Evolutionary conservation across 495 filamentous ascomycete genomes (phyloP).

Genomic region (Astrothelium subdiscretum): DNA sequence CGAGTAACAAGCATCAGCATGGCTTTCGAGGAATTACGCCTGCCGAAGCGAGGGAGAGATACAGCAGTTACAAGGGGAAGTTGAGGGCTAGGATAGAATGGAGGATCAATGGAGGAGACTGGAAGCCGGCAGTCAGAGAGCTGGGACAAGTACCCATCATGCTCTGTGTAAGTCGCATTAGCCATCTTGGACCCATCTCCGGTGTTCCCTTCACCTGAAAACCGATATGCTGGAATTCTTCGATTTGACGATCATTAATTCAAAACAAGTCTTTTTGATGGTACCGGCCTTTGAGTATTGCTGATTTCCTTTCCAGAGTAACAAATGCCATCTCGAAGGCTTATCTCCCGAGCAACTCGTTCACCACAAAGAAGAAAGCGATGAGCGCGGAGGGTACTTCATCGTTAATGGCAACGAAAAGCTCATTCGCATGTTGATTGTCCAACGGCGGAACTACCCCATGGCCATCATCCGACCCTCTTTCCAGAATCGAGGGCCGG

Average conservation of each 20-base stretch:
- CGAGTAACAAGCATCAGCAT: conserved; percentile 64
- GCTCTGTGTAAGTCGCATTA: conserved; percentile 49
- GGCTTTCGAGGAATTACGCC: conserved; percentile 81
- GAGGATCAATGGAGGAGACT: conserved; percentile 73
- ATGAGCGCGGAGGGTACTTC: conserved; percentile 89
- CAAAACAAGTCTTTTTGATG: not conserved
- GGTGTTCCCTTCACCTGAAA: not conserved
- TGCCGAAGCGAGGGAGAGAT: conserved; percentile 86
- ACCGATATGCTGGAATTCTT: not conserved
- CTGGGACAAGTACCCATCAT: conserved; percentile 86
- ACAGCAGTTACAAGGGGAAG: conserved; percentile 82
- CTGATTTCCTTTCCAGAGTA: conserved; percentile 43
- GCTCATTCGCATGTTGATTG: conserved; percentile 81
- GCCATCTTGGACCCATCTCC: not conserved
- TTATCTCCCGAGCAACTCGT: conserved; percentile 73
- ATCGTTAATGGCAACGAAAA: conserved; percentile 95
- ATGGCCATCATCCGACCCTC: conserved; percentile 86
- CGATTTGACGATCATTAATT: no score
- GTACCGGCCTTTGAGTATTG: conserved; percentile 8
- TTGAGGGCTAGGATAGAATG: conserved; percentile 70
- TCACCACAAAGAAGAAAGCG: conserved; percentile 77
- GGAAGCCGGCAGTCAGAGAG: conserved; percentile 66
- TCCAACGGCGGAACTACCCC: conserved; percentile 82
- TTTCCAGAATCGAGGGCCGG: conserved; percentile 69
- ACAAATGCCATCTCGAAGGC: conserved; percentile 78